These are phyloP conservation scores for Trametes polyzona DNA, from an alignment of 1,284 basidiomycete genomes.

Conservation along the genomic window DNA sequence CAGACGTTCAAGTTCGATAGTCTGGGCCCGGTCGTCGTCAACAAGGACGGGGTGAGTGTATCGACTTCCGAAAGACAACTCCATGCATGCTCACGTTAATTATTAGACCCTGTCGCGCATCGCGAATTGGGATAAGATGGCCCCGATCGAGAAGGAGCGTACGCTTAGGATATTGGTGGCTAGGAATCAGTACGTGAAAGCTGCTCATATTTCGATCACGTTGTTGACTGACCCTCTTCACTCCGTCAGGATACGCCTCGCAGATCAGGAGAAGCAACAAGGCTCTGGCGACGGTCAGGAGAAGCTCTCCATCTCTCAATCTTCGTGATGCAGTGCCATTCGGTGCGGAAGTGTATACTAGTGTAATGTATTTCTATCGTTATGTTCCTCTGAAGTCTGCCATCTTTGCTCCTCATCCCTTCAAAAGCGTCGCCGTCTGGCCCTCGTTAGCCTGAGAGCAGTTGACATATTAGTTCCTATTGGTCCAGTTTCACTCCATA, in stretches of 20 bases:
- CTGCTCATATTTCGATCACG: too few relatives aligned
- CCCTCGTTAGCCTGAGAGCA: too few relatives aligned
- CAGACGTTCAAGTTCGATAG: slow-evolving; percentile 47
- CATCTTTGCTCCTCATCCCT: too few relatives aligned
- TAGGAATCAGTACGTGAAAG: slow-evolving; percentile 51
- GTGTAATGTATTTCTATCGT: background rate
- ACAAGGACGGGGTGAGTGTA: slow-evolving; percentile 53
- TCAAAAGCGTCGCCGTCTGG: too few relatives aligned
- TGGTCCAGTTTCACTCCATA: too few relatives aligned
- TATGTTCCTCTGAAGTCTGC: too few relatives aligned
- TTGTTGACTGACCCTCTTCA: background rate
- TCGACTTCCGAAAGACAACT: background rate
- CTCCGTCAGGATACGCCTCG: slow-evolving; percentile 23
- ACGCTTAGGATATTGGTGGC: slow-evolving; percentile 50
- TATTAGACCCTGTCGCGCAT: slow-evolving; percentile 55
- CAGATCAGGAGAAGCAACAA: slow-evolving; percentile 23
- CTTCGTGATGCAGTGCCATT: background rate
- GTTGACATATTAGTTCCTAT: too few relatives aligned
- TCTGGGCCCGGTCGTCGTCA: slow-evolving; percentile 60
- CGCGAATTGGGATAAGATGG: slow-evolving; percentile 58
- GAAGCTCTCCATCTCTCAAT: slow-evolving; percentile 11
- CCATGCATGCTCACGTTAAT: background rate
- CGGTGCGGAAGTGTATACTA: background rate
- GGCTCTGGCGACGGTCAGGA: background rate
- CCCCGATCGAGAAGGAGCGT: slow-evolving; percentile 49